Base-by-base conservation (phyloP, 2,329 filamentous ascomycete species). In the Diaporthe caulivora region DNA sequence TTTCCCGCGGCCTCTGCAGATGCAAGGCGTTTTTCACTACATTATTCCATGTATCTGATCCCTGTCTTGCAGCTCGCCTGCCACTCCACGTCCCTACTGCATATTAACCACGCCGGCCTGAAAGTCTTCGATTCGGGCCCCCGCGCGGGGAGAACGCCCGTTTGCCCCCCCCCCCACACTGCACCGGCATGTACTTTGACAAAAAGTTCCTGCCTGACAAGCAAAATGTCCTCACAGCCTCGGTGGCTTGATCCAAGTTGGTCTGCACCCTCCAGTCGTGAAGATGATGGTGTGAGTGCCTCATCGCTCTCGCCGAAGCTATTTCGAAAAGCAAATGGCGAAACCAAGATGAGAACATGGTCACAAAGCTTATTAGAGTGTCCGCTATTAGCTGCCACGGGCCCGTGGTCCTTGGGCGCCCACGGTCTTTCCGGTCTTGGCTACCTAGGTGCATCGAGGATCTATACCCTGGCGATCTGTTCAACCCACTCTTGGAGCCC, bases 301-400 rank as follows among this genome's bases (percentile, higher is more conserved):
- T 37, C 62, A 24, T 65, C 62, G 62, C 62, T 17, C 31, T 65
- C 62, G 21, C 62, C 62, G 62, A 51, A 65, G 62, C 62, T 8
- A 65, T 65, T 29, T 37, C 11, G 31, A 34, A 37, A 49, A 26
- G 44, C 44, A 40, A 37, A 51, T 65, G 62, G 62, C 62, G 62
- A 65, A 65, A 65, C 62, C 10, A 51, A 37, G 17, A 37, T 65
- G 62, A 65, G 62, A 49, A 34, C 58, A 21, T 64, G 58, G 58
- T 64, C 40, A 31, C 58, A 34, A 65, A 65, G 62, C 62, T 65
- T 65, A 65, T 65, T 65, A 65, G 37, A 65, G 62, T 51, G 17
- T 26, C 37, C 62, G 29, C 60, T 51, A 26, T 34, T 24, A 44
- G 42, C 60, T 37, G 62, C 47, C 21, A 49, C 44, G 15, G 29